Evolutionary conservation across 352 stramenopile genomes (phyloP).

Genomic region (Phytophthora colocasiae): DNA sequence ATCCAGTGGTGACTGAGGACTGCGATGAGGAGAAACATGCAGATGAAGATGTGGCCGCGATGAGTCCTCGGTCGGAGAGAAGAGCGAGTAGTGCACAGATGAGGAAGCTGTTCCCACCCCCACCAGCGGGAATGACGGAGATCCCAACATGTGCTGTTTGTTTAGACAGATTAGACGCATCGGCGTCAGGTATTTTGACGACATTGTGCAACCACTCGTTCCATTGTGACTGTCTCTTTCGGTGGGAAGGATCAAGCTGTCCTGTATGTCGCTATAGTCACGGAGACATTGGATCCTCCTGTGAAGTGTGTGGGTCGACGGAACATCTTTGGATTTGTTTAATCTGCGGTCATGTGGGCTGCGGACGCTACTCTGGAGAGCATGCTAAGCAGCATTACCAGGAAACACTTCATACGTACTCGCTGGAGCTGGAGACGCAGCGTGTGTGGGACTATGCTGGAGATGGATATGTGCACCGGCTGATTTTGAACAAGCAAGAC

Average conservation of each 20-base stretch:
- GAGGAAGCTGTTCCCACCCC: constrained; percentile 60
- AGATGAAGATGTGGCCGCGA: constrained; percentile 10
- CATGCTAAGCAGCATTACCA: constrained; percentile 96
- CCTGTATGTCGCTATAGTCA: constrained; percentile 97
- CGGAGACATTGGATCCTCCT: constrained; percentile 93
- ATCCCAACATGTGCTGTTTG: constrained; percentile 93
- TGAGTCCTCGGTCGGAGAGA: constrained; percentile 29
- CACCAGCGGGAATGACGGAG: constrained; percentile 83
- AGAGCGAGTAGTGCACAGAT: constrained; percentile 37
- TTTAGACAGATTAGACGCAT: constrained; percentile 89
- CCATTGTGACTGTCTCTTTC: constrained; percentile 96
- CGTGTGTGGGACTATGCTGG: constrained; percentile 97
- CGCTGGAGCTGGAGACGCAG: constrained; percentile 95
- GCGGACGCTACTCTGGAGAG: constrained; percentile 95
- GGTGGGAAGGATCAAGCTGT: constrained; percentile 96
- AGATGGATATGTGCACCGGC: constrained; percentile 88
- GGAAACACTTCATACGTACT: constrained; percentile 94
- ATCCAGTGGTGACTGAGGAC: constrained; percentile 45
- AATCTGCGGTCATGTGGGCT: constrained; percentile 96
- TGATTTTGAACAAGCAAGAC: constrained; percentile 92
- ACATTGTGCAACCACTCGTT: constrained; percentile 99
- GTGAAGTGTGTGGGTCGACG: constrained; percentile 93
- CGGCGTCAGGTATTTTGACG: constrained; percentile 92
- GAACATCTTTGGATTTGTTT: constrained; percentile 97
- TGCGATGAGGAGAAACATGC: constrained; percentile 38